These are phyloP conservation scores for Hyaloperonospora arabidopsidis DNA, from an alignment of 352 stramenopile species.

Conservation along the genomic window DNA sequence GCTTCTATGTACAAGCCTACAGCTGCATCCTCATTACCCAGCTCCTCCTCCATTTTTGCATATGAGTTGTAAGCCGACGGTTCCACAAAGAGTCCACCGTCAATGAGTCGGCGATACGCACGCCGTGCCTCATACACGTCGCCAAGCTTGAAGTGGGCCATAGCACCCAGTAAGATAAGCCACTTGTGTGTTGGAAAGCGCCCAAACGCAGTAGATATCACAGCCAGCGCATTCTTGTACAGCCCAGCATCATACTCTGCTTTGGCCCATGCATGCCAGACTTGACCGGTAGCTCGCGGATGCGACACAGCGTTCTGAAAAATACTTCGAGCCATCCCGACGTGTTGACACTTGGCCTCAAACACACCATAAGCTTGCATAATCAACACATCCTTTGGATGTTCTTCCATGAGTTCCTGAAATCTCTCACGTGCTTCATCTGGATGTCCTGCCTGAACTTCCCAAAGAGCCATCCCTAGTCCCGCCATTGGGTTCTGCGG, in stretches of 20 bases:
- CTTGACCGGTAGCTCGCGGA: slow-evolving; percentile 50
- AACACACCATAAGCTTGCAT: slow-evolving; percentile 72
- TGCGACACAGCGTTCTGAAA: slow-evolving; percentile 51
- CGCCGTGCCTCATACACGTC: slow-evolving; percentile 65
- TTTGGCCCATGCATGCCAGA: slow-evolving; percentile 84
- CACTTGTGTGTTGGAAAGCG: slow-evolving; percentile 76
- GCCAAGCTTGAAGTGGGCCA: slow-evolving; percentile 74
- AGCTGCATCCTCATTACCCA: slow-evolving; percentile 63
- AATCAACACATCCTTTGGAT: slow-evolving; percentile 62
- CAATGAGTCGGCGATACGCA: slow-evolving; percentile 63
- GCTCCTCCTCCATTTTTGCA: slow-evolving; percentile 74
- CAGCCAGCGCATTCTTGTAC: slow-evolving; percentile 65
- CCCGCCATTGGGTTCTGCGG: slow-evolving; percentile 54
- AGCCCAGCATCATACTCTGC: slow-evolving; percentile 70
- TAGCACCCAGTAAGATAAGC: slow-evolving; percentile 68
- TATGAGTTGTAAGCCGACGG: slow-evolving; percentile 76
- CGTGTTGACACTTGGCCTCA: slow-evolving; percentile 61
- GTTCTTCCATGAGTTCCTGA: slow-evolving; percentile 36
- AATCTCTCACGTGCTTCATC: slow-evolving; percentile 58
- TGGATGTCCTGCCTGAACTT: slow-evolving; percentile 48
- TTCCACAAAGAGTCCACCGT: slow-evolving; percentile 64
- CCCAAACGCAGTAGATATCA: slow-evolving; percentile 53
- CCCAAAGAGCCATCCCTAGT: slow-evolving; percentile 64
- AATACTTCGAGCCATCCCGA: slow-evolving; percentile 54
- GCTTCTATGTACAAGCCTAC: slow-evolving; percentile 55